A percentile compares a stretch with the other conserved stretches of the same genome.
Evolutionary conservation across 352 stramenopile species (phyloP).

Genomic region (Phytopythium mirpurense): DNA sequence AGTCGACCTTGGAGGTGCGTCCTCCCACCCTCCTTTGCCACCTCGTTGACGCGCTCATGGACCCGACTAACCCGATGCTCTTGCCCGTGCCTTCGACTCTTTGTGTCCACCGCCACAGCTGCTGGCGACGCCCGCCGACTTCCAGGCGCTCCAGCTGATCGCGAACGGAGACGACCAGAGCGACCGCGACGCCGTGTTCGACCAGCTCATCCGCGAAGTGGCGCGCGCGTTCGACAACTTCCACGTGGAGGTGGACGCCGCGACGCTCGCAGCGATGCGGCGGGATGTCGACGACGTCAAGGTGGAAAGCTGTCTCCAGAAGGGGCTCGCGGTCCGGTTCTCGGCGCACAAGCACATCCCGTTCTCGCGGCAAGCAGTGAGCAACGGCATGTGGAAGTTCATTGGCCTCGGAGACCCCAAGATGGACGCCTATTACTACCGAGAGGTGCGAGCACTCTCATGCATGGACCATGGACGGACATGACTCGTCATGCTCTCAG

Average conservation of each 20-base stretch:
- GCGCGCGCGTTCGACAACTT: slow-evolving; percentile 19
- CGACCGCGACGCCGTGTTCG: slow-evolving; percentile 19
- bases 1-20: slow-evolving; percentile 17
- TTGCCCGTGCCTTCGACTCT: background rate
- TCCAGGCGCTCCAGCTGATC: slow-evolving; percentile 9
- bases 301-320: slow-evolving; percentile 17
- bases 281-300: slow-evolving; percentile 19
- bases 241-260: slow-evolving; percentile 15
- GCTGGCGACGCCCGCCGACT: background rate
- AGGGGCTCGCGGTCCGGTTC: slow-evolving; percentile 24
- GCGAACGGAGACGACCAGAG: slow-evolving; percentile 6
- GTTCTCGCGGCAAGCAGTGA: slow-evolving; percentile 19
- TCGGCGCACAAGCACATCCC: slow-evolving; percentile 24
- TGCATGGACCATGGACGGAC: no score
- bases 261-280: slow-evolving; percentile 14
- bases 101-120: slow-evolving; percentile 5
- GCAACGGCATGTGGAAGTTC: slow-evolving; percentile 34
- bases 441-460: slow-evolving; percentile 18
- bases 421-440: slow-evolving; percentile 22
- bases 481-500: no score
- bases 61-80: background rate
- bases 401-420: slow-evolving; percentile 22
- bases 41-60: no score
- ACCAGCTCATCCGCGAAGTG: slow-evolving; percentile 17
- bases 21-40: no score